Base-by-base conservation (phyloP, 306 rosid species). In the cucumber (Cucumis sativus) region DNA sequence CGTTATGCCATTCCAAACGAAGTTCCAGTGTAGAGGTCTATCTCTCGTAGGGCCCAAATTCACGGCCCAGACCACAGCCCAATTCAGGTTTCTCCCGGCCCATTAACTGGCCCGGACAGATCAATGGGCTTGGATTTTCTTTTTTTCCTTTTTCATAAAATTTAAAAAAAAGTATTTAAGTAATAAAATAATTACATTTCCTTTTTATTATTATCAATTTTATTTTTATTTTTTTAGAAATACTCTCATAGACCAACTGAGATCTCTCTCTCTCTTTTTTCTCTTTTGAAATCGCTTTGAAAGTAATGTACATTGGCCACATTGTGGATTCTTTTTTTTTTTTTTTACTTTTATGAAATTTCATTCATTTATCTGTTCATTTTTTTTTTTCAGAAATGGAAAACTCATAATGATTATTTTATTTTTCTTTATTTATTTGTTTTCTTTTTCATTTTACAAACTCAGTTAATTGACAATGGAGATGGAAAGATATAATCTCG, bases 11-110 rank as follows among this genome's bases (percentile, higher is more conserved):
- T 71, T 60, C 89, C 13, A 61, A 84, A 49, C 90, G 89, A 79
- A 92, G 86, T 82, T 95, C 97, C 41, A 89, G 93, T 58, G 85
- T 95, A 52, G 83, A 91, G 77, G 93, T 89, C 16, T 85, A 25
- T 74, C 87, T 95, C n/a, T 88, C 96, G 21, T 95, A 89, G 76
- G 83, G 80, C 83, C 85, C 68, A 75, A 66, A 1, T 8, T 10
- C 52, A 18, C 18, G 57, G 78, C 41, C 76, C 11, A 6, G 67
- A 14, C 76, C 39, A 12, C 45, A n/a, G 40, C 78, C 87, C 88
- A 77, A 83, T 82, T 5, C 62, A 37, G 18, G 78, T 79, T 64
- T 58, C 68, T 21, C 55, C 71, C 43, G 84, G 87, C 86, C 85
- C 84, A 80, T 28, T 10, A 59, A 75, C 51, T 4, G 72, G 61